Evolutionary conservation across 495 filamentous ascomycete species (phyloP), one percentile per base, ranked within the genome.

Genomic region (Cladorrhinum samala): DNA sequence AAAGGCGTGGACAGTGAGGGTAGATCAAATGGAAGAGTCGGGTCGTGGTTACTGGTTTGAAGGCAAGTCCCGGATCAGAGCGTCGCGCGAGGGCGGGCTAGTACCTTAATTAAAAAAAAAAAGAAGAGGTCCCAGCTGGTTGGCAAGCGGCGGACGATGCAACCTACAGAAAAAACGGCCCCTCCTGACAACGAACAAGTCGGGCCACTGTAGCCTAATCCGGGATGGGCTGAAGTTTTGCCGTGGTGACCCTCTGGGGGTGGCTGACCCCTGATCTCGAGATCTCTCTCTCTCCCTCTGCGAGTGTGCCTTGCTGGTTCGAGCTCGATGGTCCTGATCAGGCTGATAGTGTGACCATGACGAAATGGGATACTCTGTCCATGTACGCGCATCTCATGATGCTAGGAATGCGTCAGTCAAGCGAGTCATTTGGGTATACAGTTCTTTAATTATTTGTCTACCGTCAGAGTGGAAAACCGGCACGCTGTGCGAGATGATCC

Each of bases 21-120:
- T 5, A 33, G 11, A 33, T 45, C 16, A 23, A 24, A 45, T 5
- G 9, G 17, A 49, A 16, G 17, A 50, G 23, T 25, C 9, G 40
- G 27, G 25, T 9, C 33, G 54, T 9, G 50, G 41, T 47, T 47
- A 23, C 45, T 23, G 24, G 45, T 30, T 56, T 56, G 18, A 37
- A 53, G 36, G 45, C 21, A 47, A 33, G 43, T 38, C 24, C 36
- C 9, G 30, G 14, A 8, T 68, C 49, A 23, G 56, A 13, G 49
- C 56, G n/a, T n/a, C n/a, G 36, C 67, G 66, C 1, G n/a, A 68
- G 40, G 59, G 64, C 44, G 62, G 61, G 49, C 61, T 61, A 44
- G 52, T 11, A 20, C 66, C 27, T 38, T 20, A 56, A 50, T 41
- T 49, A 2, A 50, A 42, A 16, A 33, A 25, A 53, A 61, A 65